phyloP scores from a whole-genome alignment of 768 basidiomycete genomes.

The Phylloporus scabripes region DNA sequence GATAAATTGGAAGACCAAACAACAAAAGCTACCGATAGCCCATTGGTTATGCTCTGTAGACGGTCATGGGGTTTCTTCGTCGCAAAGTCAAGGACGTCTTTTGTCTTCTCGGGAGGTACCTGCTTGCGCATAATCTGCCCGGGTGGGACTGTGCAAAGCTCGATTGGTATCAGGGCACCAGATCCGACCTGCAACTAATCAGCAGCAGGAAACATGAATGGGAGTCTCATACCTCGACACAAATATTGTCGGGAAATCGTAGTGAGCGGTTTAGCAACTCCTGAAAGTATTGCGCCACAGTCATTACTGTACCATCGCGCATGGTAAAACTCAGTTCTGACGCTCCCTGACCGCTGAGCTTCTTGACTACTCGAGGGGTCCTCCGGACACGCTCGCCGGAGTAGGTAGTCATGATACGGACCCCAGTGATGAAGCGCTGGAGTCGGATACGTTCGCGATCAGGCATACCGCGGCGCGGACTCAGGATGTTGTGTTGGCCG shows the following conservation, averaged over 20 bases:
- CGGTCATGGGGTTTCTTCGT: slow-evolving; percentile 58
- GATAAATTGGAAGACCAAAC: not conserved
- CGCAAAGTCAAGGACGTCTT: slow-evolving; percentile 58
- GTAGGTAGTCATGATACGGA: slow-evolving; percentile 44
- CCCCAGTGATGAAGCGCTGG: slow-evolving; percentile 50
- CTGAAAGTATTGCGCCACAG: slow-evolving; percentile 60
- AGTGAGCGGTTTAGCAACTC: slow-evolving; percentile 48
- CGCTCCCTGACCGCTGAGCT: slow-evolving; percentile 50
- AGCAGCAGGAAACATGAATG: slow-evolving; percentile 16
- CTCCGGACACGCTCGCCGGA: slow-evolving; percentile 34
- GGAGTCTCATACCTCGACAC: slow-evolving; percentile 51
- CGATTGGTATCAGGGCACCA: slow-evolving; percentile 62
- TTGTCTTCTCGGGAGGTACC: slow-evolving; percentile 61
- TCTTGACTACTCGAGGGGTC: slow-evolving; percentile 58
- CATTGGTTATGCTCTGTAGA: slow-evolving; percentile 48
- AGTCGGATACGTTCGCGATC: slow-evolving; percentile 51
- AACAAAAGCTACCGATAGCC: slow-evolving; percentile 40
- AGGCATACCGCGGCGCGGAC: slow-evolving; percentile 38
- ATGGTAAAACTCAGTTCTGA: slow-evolving; percentile 48
- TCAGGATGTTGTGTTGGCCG: slow-evolving; percentile 30
- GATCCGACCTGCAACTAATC: slow-evolving; percentile 44
- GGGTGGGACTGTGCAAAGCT: slow-evolving; percentile 53
- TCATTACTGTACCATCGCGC: slow-evolving; percentile 49
- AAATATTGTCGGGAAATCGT: slow-evolving; percentile 56
- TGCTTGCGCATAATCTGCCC: slow-evolving; percentile 74